Percentiles rank a stretch among this genome's conserved stretches.
Evolutionary conservation across 129 eudicot genomes (phyloP).

Genomic region (Tagetes erecta): DNA sequence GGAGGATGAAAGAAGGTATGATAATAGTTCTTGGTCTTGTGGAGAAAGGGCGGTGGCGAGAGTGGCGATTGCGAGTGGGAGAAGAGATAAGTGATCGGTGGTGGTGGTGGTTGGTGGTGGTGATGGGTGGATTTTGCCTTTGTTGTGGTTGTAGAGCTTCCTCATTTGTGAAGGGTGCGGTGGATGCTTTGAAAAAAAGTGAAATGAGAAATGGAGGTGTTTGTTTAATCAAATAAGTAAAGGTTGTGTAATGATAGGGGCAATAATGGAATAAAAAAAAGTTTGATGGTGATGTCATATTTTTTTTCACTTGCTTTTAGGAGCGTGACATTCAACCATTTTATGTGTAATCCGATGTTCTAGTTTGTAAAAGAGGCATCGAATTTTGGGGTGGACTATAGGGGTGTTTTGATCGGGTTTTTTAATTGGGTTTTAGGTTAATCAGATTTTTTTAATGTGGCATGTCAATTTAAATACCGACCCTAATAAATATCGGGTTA

Average conservation of each 20-base stretch:
- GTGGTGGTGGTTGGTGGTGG: conserved; percentile 39
- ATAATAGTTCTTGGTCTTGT: conserved; percentile 57
- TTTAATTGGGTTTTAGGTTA: no score
- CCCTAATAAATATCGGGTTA: no score
- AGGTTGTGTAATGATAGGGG: conserved; percentile 24
- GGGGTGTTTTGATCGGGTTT: no score
- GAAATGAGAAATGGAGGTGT: conserved; percentile 21
- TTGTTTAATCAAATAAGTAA: conserved; percentile 2
- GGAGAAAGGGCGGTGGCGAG: conserved; percentile 58
- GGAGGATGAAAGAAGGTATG: conserved; percentile 73
- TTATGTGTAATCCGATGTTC: no score
- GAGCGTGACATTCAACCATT: no score
- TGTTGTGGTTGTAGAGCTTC: conserved; percentile 63
- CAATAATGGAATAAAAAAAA: background rate
- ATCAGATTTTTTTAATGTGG: no score
- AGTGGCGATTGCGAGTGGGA: conserved; percentile 56
- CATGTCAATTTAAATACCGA: no score
- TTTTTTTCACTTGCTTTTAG: no score
- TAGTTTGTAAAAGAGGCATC: no score
- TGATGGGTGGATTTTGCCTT: conserved; percentile 66
- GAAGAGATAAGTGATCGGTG: conserved; percentile 39
- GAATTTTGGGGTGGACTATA: no score
- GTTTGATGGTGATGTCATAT: background rate
- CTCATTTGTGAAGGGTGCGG: conserved; percentile 50
- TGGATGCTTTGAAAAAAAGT: conserved; percentile 17